These are phyloP conservation scores for Colletotrichum magnum DNA, from an alignment of 2,329 filamentous ascomycete species.

Conservation along the genomic window DNA sequence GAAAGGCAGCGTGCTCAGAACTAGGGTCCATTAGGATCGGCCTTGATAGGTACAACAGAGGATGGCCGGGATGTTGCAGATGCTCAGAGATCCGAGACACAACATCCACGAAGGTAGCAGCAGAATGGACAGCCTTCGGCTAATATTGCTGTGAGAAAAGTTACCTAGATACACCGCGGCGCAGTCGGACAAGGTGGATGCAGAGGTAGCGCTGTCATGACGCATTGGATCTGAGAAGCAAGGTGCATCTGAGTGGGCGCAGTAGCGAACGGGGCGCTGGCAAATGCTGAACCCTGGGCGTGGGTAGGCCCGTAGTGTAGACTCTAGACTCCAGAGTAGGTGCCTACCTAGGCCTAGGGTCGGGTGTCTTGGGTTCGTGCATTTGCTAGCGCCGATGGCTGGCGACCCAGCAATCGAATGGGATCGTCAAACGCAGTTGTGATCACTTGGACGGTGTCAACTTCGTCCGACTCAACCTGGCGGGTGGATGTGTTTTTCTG, in stretches of 20 bases:
- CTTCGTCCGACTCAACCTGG: constrained; percentile 29
- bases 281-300: constrained; percentile 36
- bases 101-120: neutral
- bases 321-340: no score
- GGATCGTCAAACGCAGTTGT: constrained; percentile 30
- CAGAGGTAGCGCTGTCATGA: constrained; percentile 34
- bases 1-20: no score
- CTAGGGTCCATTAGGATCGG: neutral
- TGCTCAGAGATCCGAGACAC: constrained; percentile 25
- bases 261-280: constrained; percentile 32
- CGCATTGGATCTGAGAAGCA: constrained; percentile 35
- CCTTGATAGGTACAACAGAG: neutral
- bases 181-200: constrained; percentile 9
- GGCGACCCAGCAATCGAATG: constrained; percentile 5
- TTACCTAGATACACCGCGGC: constrained; percentile 1
- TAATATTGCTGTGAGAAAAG: neutral
- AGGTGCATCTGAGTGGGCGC: constrained; percentile 33
- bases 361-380: constrained; percentile 28
- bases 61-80: constrained; percentile 24
- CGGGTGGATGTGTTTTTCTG: constrained; percentile 25
- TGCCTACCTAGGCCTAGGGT: no score
- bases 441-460: constrained; percentile 28
- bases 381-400: constrained; percentile 37
- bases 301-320: neutral
- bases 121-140: no score